Evolutionary conservation across 257 asterid species (phyloP), one percentile per base, ranked within the genome.

Genomic region (Capsicum chinense): DNA sequence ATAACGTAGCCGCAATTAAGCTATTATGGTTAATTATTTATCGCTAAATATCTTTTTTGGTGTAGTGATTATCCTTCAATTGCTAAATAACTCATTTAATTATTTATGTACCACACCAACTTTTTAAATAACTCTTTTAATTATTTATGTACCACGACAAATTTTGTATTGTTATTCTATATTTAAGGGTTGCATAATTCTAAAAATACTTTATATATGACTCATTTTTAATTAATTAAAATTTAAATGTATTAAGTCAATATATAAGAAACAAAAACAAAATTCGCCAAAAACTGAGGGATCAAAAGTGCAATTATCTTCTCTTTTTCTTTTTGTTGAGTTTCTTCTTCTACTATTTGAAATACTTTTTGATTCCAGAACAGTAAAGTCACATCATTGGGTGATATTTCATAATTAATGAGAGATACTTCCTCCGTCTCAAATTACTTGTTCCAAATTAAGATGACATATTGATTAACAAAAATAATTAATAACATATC

Each of bases 321-420:
- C 33, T 26, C 44, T 14, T 33, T 26, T 33, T 63, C 2, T 9
- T 21, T 63, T 63, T 21, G 16, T 10, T 5, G 39, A 26, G 44
- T 9, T 2, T 16, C 19, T 39, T 66, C n/a, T 39, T 16, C 7
- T 69, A 39, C 1, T 42, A 39, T 15, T 39, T 37, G 54, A 54
- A 68, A 15, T 5, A 39, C 15, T 17, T 66, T 66, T 6, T 66
- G 2, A 47, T 71, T 39, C 58, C 17, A n/a, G 35, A 71, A 73
- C 59, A 73, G 0, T 73, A 48, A 73, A 73, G 59, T 73, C n/a
- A 73, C 10, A 73, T 48, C n/a, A 73, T 73, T 73, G 19, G 19
- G 42, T n/a, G 80, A 48, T 73, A 73, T 73, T 47, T 73, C 35
- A 10, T 6, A 14, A 73, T 19, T 73, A 10, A 73, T 73, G 56